Base-by-base conservation (phyloP, 305 asterid genomes). In the Stenogyne calaminthoides region DNA sequence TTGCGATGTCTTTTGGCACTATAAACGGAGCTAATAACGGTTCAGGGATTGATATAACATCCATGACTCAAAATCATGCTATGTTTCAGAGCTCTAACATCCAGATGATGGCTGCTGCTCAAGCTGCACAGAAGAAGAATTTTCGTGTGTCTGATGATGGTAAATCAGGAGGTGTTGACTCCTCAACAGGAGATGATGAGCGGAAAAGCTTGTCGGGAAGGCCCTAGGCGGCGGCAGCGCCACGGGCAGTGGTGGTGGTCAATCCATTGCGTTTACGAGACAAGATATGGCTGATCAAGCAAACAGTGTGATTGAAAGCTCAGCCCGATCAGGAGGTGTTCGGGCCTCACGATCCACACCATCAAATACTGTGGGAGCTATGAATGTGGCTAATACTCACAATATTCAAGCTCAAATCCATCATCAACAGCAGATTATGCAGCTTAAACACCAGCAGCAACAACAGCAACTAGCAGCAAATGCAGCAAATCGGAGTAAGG, bases 1-100 rank as follows among this genome's bases (percentile, higher is more conserved):
- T 91, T 40, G 96, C 96, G 0, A 85, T 89, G 97, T 89, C 96
- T 12, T 93, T 93, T 79, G 87, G 91, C 63, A 80, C 95, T 12
- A 61, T 86, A 0, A 88, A 83, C 64, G 95, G 95, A 20, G 70
- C 86, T 9, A 62, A 64, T 67, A 59, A 77, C 47, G 84, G 83
- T 47, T 80, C 84, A 9, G 89, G 92, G 29, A 83, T 88, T 16
- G 95, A 89, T 52, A 52, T 84, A 5, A 15, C 96, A 3, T 82
- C 97, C 58, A 81, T 86, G 89, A 86, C 91, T 6, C 97, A 88
- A 36, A 89, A 85, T 67, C 93, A 89, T 37, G 89, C 95, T 19
- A 80, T 89, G 58, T 86, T 91, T 54, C 96, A 91, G 80, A 82
- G 78, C 73, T 77, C 92, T 0, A 90, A 81, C 65, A 80, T 84